These are phyloP conservation scores for Sicyos edulis DNA, from an alignment of 306 rosid genomes.

Conservation along the genomic window DNA sequence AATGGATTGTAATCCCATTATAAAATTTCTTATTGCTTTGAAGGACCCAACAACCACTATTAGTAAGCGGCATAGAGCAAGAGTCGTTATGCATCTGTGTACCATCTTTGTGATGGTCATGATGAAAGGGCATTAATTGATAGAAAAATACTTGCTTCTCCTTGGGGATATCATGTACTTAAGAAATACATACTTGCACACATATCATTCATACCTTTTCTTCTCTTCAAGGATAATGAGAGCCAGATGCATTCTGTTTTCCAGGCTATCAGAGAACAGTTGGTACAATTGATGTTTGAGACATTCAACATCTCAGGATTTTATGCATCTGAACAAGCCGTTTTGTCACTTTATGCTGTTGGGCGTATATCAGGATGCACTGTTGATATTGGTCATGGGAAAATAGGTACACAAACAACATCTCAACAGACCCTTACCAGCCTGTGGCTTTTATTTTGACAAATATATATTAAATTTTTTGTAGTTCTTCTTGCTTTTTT, in stretches of 20 bases:
- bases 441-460: neutral
- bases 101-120: neutral
- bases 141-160: neutral
- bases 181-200: neutral
- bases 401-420: constrained; percentile 54
- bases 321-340: constrained; percentile 98
- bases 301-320: constrained; percentile 98
- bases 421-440: neutral
- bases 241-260: constrained; percentile 19
- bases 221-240: constrained; percentile 17
- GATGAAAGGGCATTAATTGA: neutral
- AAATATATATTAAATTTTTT: neutral
- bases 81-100: neutral
- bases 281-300: constrained; percentile 96
- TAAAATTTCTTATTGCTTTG: neutral
- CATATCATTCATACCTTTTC: neutral
- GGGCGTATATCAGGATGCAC: constrained; percentile 98
- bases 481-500: neutral
- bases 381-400: constrained; percentile 96
- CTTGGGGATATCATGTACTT: neutral
- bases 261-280: constrained; percentile 90
- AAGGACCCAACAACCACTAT: neutral
- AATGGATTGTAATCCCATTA: neutral
- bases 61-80: neutral
- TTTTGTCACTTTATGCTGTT: constrained; percentile 81